These are phyloP conservation scores for Wallemia ichthyophaga DNA, from an alignment of 1,284 basidiomycete genomes.

Conservation along the genomic window DNA sequence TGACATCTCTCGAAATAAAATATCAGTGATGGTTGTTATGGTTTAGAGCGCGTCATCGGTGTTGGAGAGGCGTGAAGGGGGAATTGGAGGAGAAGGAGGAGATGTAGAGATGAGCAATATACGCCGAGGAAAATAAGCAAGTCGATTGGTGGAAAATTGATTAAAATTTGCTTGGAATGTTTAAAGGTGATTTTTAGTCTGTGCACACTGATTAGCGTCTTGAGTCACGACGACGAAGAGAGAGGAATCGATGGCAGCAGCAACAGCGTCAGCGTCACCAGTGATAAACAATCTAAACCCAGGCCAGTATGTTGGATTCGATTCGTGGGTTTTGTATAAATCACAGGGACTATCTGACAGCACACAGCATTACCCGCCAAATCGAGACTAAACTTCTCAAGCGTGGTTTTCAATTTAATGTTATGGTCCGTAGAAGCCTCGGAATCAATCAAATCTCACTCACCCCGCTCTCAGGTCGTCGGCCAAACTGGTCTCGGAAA, in stretches of 20 bases:
- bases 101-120: no score
- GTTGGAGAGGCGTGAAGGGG: no score
- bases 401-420: conserved; percentile 96
- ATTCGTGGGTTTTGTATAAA: not conserved
- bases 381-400: conserved; percentile 98
- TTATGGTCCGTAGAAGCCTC: conserved; percentile 28
- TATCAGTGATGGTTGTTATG: not conserved
- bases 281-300: conserved; percentile 1
- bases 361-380: conserved; percentile 49
- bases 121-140: no score
- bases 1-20: not conserved
- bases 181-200: not conserved
- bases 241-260: not conserved
- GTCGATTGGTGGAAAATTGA: not conserved
- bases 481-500: conserved; percentile 95
- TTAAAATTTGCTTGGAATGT: not conserved
- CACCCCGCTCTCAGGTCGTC: conserved; percentile 12
- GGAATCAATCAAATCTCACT: conserved; percentile 1
- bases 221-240: not conserved
- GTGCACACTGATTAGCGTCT: not conserved
- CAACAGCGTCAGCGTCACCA: not conserved
- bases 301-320: not conserved
- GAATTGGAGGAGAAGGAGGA: no score
- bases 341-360: not conserved
- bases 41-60: not conserved